A percentile compares a stretch with the other conserved stretches of the same genome.
phyloP scores from a whole-genome alignment of 345 rosid genomes.

The Acer campestre region DNA sequence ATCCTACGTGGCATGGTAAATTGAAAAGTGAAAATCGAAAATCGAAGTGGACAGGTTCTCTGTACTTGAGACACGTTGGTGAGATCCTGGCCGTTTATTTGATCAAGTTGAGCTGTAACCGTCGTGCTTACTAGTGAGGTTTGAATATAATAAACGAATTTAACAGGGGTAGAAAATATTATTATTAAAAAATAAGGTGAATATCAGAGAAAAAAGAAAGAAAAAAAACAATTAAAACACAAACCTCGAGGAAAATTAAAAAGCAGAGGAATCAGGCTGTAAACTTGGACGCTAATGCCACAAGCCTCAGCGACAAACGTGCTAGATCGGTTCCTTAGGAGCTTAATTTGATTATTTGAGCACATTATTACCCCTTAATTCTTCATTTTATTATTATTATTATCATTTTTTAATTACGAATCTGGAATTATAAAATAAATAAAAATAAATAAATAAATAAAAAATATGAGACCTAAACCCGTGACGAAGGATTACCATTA shows the following conservation, averaged over 20 bases:
- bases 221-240: constrained; percentile 19
- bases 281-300: constrained; percentile 46
- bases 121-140: constrained; percentile 39
- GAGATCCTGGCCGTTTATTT: constrained; percentile 32
- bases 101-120: constrained; percentile 39
- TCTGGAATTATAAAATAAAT: too few relatives aligned
- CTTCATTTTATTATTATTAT: not conserved
- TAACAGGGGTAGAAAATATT: constrained; percentile 4
- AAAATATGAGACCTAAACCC: too few relatives aligned
- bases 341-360: constrained; percentile 32
- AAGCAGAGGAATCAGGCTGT: constrained; percentile 49
- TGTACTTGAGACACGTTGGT: constrained; percentile 28
- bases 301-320: constrained; percentile 48
- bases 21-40: constrained; percentile 25
- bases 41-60: constrained; percentile 27
- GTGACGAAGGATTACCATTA: too few relatives aligned
- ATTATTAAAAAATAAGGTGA: constrained; percentile 4
- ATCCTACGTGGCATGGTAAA: constrained; percentile 29
- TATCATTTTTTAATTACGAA: too few relatives aligned
- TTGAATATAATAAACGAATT: constrained; percentile 11
- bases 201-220: constrained; percentile 13
- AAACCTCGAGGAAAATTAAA: constrained; percentile 32
- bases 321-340: constrained; percentile 53
- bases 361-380: constrained; percentile 21
- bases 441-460: too few relatives aligned